phyloP scores from a whole-genome alignment of 2,329 filamentous ascomycete species.

The Volutella citrinella region DNA sequence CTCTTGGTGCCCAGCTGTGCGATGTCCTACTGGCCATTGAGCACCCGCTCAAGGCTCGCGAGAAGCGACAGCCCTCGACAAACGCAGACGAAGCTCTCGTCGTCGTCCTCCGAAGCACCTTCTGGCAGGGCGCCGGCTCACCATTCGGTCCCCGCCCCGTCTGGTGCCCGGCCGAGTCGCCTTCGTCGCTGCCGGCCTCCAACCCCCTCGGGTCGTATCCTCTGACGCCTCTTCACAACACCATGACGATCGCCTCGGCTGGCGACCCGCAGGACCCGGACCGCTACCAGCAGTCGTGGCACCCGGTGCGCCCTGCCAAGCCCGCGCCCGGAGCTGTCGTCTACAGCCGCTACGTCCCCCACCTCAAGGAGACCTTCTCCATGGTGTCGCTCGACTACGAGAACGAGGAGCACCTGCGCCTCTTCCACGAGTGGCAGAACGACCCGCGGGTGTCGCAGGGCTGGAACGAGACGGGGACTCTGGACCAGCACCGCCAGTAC shows the following conservation, averaged over 20 bases:
- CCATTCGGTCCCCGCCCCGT: constrained; percentile 62
- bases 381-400: constrained; percentile 71
- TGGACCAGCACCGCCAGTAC: constrained; percentile 73
- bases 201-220: constrained; percentile 44
- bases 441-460: constrained; percentile 76
- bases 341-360: constrained; percentile 77
- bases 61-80: constrained; percentile 21
- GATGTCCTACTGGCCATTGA: constrained; percentile 48
- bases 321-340: constrained; percentile 66
- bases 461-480: constrained; percentile 75
- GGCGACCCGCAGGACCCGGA: constrained; percentile 40
- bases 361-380: constrained; percentile 72
- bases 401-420: constrained; percentile 59
- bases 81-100: constrained; percentile 31
- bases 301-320: constrained; percentile 70
- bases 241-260: constrained; percentile 35
- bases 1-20: constrained; percentile 38
- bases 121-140: constrained; percentile 70
- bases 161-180: constrained; percentile 52
- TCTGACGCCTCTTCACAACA: constrained; percentile 47
- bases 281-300: constrained; percentile 54
- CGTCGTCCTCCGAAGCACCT: constrained; percentile 51
- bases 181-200: constrained; percentile 31
- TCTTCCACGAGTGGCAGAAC: constrained; percentile 82
- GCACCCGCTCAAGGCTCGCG: constrained; percentile 39